phyloP scores from a whole-genome alignment of 495 filamentous ascomycete genomes.

The Aspergillus cavernicola region DNA sequence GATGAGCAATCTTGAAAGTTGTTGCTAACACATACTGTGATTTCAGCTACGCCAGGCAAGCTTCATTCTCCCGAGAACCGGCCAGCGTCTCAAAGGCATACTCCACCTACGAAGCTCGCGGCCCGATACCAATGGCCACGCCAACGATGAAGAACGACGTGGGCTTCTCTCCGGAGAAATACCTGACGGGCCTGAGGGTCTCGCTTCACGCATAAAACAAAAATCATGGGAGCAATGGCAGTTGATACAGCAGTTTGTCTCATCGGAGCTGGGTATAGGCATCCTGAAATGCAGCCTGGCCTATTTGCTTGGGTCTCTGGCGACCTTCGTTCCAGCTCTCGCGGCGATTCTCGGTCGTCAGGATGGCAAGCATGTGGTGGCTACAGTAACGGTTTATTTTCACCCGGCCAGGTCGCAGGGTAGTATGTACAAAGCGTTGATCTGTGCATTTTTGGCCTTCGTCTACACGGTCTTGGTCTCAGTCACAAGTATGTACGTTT shows the following conservation, averaged over 20 bases:
- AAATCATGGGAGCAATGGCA: slow-evolving; percentile 14
- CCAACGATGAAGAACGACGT: slow-evolving; percentile 33
- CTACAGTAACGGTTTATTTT: slow-evolving; percentile 91
- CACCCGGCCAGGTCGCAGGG: slow-evolving; percentile 89
- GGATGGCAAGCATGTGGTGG: slow-evolving; percentile 95
- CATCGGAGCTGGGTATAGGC: slow-evolving; percentile 61
- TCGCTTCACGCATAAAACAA: slow-evolving; percentile 12
- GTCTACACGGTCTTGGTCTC: slow-evolving; percentile 77
- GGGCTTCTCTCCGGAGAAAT: slow-evolving; percentile 38
- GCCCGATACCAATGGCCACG: slow-evolving; percentile 11
- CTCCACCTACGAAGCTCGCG: slow-evolving; percentile 42
- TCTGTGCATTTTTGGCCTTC: slow-evolving; percentile 80
- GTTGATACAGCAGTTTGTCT: slow-evolving; percentile 35
- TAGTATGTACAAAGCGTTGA: slow-evolving; percentile 83
- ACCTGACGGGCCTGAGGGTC: slow-evolving; percentile 12
- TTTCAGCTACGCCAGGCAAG: slow-evolving; percentile 51
- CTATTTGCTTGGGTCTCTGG: slow-evolving; percentile 83
- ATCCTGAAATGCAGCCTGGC: slow-evolving; percentile 92
- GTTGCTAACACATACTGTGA: background rate
- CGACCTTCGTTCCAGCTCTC: slow-evolving; percentile 75
- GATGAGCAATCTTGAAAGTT: background rate
- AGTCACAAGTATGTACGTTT: slow-evolving; percentile 81
- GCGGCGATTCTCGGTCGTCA: slow-evolving; percentile 72
- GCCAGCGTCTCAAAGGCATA: slow-evolving; percentile 49
- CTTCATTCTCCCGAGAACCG: slow-evolving; percentile 49